phyloP scores from a whole-genome alignment of 164 flowering plant genomes.

The Paratinospora sagittata region DNA sequence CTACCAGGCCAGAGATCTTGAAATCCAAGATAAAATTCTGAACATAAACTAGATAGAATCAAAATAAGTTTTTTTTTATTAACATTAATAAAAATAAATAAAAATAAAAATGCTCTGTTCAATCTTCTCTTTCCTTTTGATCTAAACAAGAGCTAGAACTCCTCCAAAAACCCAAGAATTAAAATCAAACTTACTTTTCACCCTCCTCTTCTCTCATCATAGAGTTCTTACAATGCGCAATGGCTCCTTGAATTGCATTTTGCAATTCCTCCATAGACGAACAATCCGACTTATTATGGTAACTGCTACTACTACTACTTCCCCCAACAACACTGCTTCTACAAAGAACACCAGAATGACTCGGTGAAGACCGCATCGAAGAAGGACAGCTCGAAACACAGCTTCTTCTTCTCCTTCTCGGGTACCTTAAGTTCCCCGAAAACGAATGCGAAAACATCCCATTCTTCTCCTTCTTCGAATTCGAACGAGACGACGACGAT shows the following conservation, averaged over 20 bases:
- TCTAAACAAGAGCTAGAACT: too few species aligned
- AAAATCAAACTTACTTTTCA: not conserved
- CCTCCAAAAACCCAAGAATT: too few species aligned
- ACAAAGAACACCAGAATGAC: conserved; percentile 64
- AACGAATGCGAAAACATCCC: conserved; percentile 47
- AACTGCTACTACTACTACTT: too few species aligned
- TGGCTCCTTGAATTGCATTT: conserved; percentile 95
- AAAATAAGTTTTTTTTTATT: too few species aligned
- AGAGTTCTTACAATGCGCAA: conserved; percentile 93
- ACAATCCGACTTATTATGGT: conserved; percentile 12
- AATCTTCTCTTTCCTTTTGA: too few species aligned
- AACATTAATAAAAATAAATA: too few species aligned
- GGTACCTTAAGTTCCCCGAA: conserved; percentile 74
- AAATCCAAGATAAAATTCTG: too few species aligned
- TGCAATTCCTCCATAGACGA: conserved; percentile 97
- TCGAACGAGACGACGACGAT: conserved; percentile 6
- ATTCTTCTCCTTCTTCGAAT: conserved; percentile 17
- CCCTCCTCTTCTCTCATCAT: conserved; percentile 34
- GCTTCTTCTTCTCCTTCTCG: conserved; percentile 37
- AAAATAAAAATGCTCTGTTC: too few species aligned
- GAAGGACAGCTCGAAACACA: conserved; percentile 75
- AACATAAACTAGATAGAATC: too few species aligned
- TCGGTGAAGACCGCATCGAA: conserved; percentile 91
- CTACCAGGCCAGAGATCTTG: too few species aligned
- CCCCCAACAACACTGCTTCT: conserved; percentile 21